Conservation (phyloP, 805 yeast genomes). For the Nakazawaea holstii region DNA sequence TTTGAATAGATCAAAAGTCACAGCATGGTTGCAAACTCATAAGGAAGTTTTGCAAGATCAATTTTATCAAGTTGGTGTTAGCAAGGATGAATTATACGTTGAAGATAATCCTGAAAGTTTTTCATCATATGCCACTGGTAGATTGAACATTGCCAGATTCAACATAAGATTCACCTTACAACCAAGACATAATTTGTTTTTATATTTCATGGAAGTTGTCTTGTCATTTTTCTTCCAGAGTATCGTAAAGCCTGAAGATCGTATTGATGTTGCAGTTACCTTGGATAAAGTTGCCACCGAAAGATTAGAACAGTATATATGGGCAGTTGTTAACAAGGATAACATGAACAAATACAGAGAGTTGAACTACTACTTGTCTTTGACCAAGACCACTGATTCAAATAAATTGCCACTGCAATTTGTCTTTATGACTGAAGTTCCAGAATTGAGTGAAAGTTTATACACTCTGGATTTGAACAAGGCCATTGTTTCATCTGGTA, state of each 20-base stretch:
- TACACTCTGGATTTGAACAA: conserved; percentile 42
- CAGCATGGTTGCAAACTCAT: conserved; percentile 44
- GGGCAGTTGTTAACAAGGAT: conserved; percentile 80
- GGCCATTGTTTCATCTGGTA: conserved; percentile 23
- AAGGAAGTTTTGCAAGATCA: conserved; percentile 53
- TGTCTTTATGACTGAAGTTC: conserved; percentile 85
- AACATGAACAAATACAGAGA: conserved; percentile 75
- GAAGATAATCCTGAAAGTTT: conserved; percentile 61
- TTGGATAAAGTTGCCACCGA: conserved; percentile 37
- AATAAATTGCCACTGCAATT: conserved; percentile 63
- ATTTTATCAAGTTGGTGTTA: conserved; percentile 74
- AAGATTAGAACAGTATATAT: conserved; percentile 63
- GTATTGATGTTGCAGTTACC: conserved; percentile 55
- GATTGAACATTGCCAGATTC: conserved; percentile 66
- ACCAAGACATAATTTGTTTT: conserved; percentile 75
- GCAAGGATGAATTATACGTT: conserved; percentile 37
- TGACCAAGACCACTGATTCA: conserved; percentile 78
- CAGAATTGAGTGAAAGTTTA: conserved; percentile 70
- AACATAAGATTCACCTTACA: conserved; percentile 56
- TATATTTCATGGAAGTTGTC: conserved; percentile 58
- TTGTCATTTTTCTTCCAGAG: conserved; percentile 54
- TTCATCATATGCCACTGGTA: conserved; percentile 80
- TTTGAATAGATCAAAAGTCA: conserved; percentile 53
- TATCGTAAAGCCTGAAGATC: conserved; percentile 51
- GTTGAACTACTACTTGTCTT: conserved; percentile 73